Base-by-base conservation (phyloP, 345 rosid genomes). In the Hevea brasiliensis region DNA sequence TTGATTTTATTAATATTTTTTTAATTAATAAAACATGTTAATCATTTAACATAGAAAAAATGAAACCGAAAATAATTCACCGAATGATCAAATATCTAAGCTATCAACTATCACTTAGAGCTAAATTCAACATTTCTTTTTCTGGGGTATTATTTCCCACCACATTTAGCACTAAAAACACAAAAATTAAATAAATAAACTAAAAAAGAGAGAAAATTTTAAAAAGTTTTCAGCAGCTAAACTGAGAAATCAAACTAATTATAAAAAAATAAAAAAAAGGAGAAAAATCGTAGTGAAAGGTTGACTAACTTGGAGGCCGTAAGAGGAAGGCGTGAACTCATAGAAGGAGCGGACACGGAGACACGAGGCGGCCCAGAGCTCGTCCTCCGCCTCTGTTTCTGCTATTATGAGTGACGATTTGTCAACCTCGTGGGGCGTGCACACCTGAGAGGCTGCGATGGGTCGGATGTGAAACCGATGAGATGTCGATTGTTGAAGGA, bases 291-390 rank as follows among this genome's bases (percentile, higher is more conserved):
- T n/a, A n/a, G 24, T 5, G 14, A 57, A 48, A 18, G 12, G 41
- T 50, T 14, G 73, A 79, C 97, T 88, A 84, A 92, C 97, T 83
- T 87, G 84, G 85, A 86, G 79, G 41, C 84, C 87, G 65, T 61
- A 88, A 64, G 89, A 9, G 63, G 86, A 70, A 35, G 85, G 72
- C 11, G 81, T 63, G 61, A 90, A 80, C 29, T 81, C 72, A 79
- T 90, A 66, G 86, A 94, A 92, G 21, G 93, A 82, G 41, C 95
- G 89, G 48, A 90, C 90, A 35, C 97, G 97, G 73, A 94, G 97
- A 56, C 89, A 73, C 40, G 97, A 89, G 48, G 97, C 89, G 18
- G 97, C 97, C 97, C 93, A 89, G 13, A 94, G 92, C 83, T 90
- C 85, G 40, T 81, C 92, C 66, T 94, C 97, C n/a, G 79, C 64